Evolutionary conservation across 495 filamentous ascomycete species (phyloP).

Genomic region (Hypoxylon perforatum): DNA sequence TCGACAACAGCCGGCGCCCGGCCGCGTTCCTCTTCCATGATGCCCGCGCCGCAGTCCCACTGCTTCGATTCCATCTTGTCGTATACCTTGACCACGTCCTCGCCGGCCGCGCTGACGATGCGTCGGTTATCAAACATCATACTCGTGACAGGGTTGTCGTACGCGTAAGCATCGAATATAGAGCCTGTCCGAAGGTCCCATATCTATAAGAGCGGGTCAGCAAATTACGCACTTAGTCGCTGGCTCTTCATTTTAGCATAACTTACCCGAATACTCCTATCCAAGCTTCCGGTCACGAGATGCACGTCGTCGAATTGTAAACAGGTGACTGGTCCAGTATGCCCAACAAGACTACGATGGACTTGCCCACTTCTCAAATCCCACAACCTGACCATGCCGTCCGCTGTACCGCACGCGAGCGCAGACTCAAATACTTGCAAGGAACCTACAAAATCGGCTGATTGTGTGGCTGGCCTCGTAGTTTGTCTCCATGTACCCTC

Average conservation of each 20-base stretch:
- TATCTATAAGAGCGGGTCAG: slow-evolving; percentile 68
- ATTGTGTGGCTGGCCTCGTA: slow-evolving; percentile 65
- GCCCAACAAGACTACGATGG: slow-evolving; percentile 93
- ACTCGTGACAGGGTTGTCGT: slow-evolving; percentile 90
- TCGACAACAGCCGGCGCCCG: slow-evolving; percentile 78
- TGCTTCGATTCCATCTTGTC: slow-evolving; percentile 96
- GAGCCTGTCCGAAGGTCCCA: slow-evolving; percentile 98
- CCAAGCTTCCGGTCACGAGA: slow-evolving; percentile 91
- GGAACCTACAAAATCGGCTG: slow-evolving; percentile 93
- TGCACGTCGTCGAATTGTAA: slow-evolving; percentile 97
- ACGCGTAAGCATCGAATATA: slow-evolving; percentile 96
- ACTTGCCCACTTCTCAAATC: slow-evolving; percentile 97
- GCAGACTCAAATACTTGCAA: slow-evolving; percentile 97
- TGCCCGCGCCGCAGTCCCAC: slow-evolving; percentile 95
- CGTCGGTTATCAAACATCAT: slow-evolving; percentile 97
- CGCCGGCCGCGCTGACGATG: slow-evolving; percentile 90
- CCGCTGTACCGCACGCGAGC: slow-evolving; percentile 96
- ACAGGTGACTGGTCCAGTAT: slow-evolving; percentile 94
- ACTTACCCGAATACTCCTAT: slow-evolving; percentile 93
- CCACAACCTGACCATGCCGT: slow-evolving; percentile 98
- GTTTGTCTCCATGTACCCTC: slow-evolving; percentile 68
- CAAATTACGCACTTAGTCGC: neutral
- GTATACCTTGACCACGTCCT: slow-evolving; percentile 95
- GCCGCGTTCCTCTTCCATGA: slow-evolving; percentile 69
- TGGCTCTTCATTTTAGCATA: neutral